Evolutionary conservation across 225 moss, liverwort and hornwort genomes (phyloP).

Genomic region (Rhytidiadelphus loreus): DNA sequence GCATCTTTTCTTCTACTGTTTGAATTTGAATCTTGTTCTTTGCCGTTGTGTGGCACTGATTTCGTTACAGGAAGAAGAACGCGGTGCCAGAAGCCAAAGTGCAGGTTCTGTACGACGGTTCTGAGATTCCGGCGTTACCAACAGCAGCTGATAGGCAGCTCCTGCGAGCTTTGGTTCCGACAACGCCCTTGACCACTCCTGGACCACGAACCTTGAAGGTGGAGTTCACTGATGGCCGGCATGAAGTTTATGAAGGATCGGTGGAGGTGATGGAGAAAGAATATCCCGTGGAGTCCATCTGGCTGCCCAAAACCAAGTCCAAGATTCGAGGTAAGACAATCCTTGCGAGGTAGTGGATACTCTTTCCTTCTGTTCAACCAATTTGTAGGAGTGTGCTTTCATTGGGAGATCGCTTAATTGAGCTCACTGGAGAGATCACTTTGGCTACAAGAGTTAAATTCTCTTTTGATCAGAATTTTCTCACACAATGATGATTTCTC

Average conservation of each 20-base stretch:
- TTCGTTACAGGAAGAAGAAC: slow-evolving; percentile 6
- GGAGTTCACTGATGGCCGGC: slow-evolving; percentile 30
- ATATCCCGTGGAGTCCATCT: slow-evolving; percentile 61
- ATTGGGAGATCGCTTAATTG: background rate
- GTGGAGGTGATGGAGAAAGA: slow-evolving; percentile 42
- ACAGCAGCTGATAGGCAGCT: slow-evolving; percentile 20
- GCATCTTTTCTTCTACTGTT: background rate
- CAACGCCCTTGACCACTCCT: slow-evolving; percentile 48
- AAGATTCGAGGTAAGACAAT: slow-evolving; percentile 35
- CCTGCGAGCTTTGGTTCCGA: slow-evolving; percentile 54
- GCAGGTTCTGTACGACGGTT: slow-evolving; percentile 30
- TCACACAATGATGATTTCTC: background rate
- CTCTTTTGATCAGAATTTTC: background rate
- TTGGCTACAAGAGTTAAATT: background rate
- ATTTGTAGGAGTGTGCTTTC: background rate
- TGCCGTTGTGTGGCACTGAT: background rate
- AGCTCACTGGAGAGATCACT: background rate
- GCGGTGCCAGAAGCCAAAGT: slow-evolving; percentile 1
- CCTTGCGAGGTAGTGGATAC: background rate
- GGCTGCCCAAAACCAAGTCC: slow-evolving; percentile 52
- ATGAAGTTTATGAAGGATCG: slow-evolving; percentile 19
- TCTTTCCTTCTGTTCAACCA: background rate
- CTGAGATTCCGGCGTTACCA: slow-evolving; percentile 39
- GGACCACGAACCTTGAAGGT: slow-evolving; percentile 45
- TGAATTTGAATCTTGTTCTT: background rate